phyloP scores from a whole-genome alignment of 2,329 filamentous ascomycete species.

The Ilyonectria mors-panacis region DNA sequence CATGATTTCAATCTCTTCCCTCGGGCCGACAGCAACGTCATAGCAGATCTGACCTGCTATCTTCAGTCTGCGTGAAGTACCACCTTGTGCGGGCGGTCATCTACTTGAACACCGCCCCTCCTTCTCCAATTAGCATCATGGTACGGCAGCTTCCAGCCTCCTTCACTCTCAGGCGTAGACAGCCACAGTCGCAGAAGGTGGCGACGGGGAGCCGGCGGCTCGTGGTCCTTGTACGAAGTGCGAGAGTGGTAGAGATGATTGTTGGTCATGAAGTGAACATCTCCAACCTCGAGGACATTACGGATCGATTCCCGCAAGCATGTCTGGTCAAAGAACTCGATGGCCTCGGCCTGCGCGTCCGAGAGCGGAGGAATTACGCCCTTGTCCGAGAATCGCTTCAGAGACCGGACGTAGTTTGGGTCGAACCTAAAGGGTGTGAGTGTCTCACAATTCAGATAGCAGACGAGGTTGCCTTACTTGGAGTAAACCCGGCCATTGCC shows the following conservation, averaged over 20 bases:
- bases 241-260: conserved; percentile 84
- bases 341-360: conserved; percentile 73
- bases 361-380: conserved; percentile 38
- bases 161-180: conserved; percentile 82
- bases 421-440: conserved; percentile 69
- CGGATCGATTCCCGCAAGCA: conserved; percentile 80
- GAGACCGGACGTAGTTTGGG: conserved; percentile 78
- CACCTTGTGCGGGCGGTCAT: conserved; percentile 30
- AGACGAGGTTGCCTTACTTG: conserved; percentile 61
- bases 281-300: conserved; percentile 87
- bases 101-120: conserved; percentile 85
- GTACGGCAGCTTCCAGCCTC: conserved; percentile 87
- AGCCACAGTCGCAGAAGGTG: conserved; percentile 90
- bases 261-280: conserved; percentile 88
- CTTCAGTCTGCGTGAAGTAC: conserved; percentile 24
- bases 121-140: conserved; percentile 85
- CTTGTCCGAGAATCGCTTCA: conserved; percentile 31
- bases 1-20: neutral
- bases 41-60: neutral
- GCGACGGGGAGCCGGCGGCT: conserved; percentile 76
- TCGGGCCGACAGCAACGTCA: conserved; percentile 3
- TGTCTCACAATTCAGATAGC: neutral
- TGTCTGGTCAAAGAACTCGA: conserved; percentile 73
- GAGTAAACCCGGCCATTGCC: conserved; percentile 65
- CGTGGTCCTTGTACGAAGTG: conserved; percentile 79